phyloP scores from a whole-genome alignment of 2,329 filamentous ascomycete species.

The Fusarium sororula region DNA sequence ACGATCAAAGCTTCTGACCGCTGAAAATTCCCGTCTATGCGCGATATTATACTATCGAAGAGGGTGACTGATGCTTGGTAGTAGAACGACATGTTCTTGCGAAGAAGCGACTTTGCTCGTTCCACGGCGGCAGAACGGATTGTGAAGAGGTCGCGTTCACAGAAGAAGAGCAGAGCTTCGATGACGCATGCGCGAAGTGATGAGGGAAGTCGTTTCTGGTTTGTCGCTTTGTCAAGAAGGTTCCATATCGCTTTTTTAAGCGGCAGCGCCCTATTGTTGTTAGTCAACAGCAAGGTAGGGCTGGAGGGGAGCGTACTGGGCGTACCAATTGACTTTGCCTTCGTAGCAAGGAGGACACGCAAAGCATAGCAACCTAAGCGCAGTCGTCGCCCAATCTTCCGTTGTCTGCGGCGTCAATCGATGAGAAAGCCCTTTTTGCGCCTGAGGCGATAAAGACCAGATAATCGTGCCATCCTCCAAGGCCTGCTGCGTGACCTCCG shows the following conservation, averaged over 20 bases:
- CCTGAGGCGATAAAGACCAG: slow-evolving; percentile 35
- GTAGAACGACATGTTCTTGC: slow-evolving; percentile 45
- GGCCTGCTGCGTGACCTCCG: slow-evolving; percentile 16
- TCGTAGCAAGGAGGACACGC: slow-evolving; percentile 46
- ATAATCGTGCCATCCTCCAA: slow-evolving; percentile 31
- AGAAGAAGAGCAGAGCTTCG: slow-evolving; percentile 45
- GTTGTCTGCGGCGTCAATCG: slow-evolving; percentile 20
- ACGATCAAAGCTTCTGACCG: slow-evolving; percentile 40
- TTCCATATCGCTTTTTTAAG: slow-evolving; percentile 43
- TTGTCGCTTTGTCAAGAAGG: slow-evolving; percentile 33
- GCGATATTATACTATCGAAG: slow-evolving; percentile 46
- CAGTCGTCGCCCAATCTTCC: slow-evolving; percentile 32
- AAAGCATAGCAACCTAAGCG: slow-evolving; percentile 42
- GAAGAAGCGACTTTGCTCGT: slow-evolving; percentile 36
- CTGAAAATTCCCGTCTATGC: slow-evolving; percentile 40
- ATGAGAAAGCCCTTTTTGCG: not conserved
- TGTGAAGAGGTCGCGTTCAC: slow-evolving; percentile 43
- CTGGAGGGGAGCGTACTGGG: slow-evolving; percentile 21
- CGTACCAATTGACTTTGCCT: slow-evolving; percentile 45
- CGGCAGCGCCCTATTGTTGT: slow-evolving; percentile 31
- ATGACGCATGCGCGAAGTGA: slow-evolving; percentile 34
- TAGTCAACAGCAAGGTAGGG: not conserved
- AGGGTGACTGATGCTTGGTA: slow-evolving; percentile 44
- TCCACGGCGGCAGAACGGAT: slow-evolving; percentile 40
- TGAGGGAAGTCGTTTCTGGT: slow-evolving; percentile 17